Conservation (phyloP, 164 flowering plant species). For the Aristolochia contorta region DNA sequence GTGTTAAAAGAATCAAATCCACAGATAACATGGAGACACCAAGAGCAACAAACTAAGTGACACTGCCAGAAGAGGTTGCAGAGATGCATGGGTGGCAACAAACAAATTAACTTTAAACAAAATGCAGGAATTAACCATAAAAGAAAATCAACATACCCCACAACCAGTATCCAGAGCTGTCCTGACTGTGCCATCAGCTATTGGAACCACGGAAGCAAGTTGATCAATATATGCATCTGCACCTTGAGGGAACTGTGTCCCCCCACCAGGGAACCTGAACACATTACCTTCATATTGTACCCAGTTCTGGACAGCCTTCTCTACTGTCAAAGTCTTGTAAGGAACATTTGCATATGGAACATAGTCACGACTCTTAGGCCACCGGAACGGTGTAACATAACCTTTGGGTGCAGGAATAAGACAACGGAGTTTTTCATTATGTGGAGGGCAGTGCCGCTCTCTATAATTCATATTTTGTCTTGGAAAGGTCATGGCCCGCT, state of each 20-base stretch:
- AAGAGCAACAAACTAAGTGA: no score
- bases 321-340: constrained; percentile 80
- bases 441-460: constrained; percentile 83
- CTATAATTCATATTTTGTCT: constrained; percentile 76
- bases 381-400: constrained; percentile 81
- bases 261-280: constrained; percentile 92
- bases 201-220: constrained; percentile 74
- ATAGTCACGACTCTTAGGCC: constrained; percentile 96
- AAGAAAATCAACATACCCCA: constrained; percentile 47
- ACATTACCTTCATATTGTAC: constrained; percentile 85
- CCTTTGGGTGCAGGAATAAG: constrained; percentile 89
- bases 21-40: no score
- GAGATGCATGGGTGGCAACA: no score
- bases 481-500: constrained; percentile 74
- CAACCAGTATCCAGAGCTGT: constrained; percentile 95
- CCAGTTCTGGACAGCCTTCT: constrained; percentile 97
- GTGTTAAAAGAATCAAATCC: no score
- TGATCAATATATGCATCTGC: constrained; percentile 82
- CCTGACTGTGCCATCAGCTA: constrained; percentile 69
- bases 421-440: constrained; percentile 55
- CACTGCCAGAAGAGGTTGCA: no score
- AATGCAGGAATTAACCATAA: background rate
- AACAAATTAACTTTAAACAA: background rate
- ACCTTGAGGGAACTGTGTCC: constrained; percentile 91
- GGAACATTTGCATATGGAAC: constrained; percentile 93